Evolutionary conservation across 2,329 filamentous ascomycete genomes (phyloP), one percentile per base, ranked within the genome.

Genomic region (Botrytis tulipae): DNA sequence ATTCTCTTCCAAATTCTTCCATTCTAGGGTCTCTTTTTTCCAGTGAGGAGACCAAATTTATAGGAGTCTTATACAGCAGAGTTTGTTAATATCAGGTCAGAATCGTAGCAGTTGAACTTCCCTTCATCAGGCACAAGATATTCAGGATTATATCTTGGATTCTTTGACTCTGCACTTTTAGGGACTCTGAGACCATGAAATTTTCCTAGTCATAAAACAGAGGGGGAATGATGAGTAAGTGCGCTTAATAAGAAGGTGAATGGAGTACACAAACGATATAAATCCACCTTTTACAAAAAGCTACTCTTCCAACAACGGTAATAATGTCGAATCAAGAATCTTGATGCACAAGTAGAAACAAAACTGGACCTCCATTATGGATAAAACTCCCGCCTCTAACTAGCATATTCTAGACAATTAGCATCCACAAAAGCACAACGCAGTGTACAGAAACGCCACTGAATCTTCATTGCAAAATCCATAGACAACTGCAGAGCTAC

Each of bases 21-120:
- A 48, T 48, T 12, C 12, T 25, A 10, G 46, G 8, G 22, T 48
- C 20, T 25, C 14, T 4, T 0, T 51, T 51, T 6, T 51, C 22
- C 4, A 51, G 25, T 14, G 1, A 14, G 18, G 22, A n/a, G 1
- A 4, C 0, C 48, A n/a, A 14, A 14, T 4, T 6, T 14, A 48
- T 14, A 14, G 25, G 25, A 6, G n/a, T 5, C 0, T n/a, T 1
- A 25, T 51, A 14, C 20, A 51, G 48, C 0, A n/a, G 5, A 14
- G 5, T 1, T 10, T 54, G 0, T 54, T 16, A 5, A n/a, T 16
- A 16, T 0, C 5, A 1, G 12, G 10, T 16, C 0, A 7, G 25
- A 54, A n/a, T n/a, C 0, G 14, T 6, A 1, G 1, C 2, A 54
- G 4, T n/a, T 54, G 10, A 16, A 16, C 16, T 0, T 6, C 25